A percentile compares a stretch with the other conserved stretches of the same genome.
phyloP scores from a whole-genome alignment of 352 stramenopile species.

The Phytophthora syringae region DNA sequence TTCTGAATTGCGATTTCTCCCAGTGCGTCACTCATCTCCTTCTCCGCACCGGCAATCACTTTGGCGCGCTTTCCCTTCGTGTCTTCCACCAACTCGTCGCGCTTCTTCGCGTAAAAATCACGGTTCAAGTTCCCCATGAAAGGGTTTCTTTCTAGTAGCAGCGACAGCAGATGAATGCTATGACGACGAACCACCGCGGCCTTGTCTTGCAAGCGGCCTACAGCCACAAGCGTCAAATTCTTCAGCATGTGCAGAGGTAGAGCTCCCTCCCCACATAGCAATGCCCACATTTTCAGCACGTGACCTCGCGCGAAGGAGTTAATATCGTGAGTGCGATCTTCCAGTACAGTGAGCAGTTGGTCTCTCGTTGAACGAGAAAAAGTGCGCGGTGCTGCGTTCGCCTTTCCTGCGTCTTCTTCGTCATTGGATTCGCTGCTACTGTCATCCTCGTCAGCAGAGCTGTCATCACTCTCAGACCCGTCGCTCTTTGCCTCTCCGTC shows the following conservation, averaged over 20 bases:
- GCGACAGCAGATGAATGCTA: constrained; percentile 87
- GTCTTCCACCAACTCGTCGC: constrained; percentile 67
- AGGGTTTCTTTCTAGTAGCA: constrained; percentile 94
- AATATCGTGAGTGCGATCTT: constrained; percentile 90
- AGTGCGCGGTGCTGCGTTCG: constrained; percentile 34
- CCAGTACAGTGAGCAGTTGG: constrained; percentile 89
- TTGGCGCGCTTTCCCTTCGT: constrained; percentile 71
- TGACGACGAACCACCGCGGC: constrained; percentile 92
- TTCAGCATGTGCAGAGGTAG: constrained; percentile 90
- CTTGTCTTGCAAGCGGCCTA: constrained; percentile 93
- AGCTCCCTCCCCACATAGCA: constrained; percentile 83
- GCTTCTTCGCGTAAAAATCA: constrained; percentile 84
- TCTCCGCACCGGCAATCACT: constrained; percentile 84
- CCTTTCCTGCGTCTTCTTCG: constrained; percentile 26
- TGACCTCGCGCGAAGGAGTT: constrained; percentile 94
- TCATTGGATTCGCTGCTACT: constrained; percentile 31
- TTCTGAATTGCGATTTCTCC: constrained; percentile 26
- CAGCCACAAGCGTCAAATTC: constrained; percentile 78
- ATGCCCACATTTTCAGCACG: constrained; percentile 91
- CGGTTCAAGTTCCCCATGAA: constrained; percentile 93
- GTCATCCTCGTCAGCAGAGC: constrained; percentile 34
- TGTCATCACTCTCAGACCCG: constrained; percentile 30
- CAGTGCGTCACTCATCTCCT: constrained; percentile 70
- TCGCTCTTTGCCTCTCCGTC: constrained; percentile 30
- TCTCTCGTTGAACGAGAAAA: constrained; percentile 73